Percentiles rank a stretch among this genome's conserved stretches.
These are phyloP conservation scores for Cubamyces lactineus DNA, from an alignment of 768 basidiomycete species.

Conservation along the genomic window DNA sequence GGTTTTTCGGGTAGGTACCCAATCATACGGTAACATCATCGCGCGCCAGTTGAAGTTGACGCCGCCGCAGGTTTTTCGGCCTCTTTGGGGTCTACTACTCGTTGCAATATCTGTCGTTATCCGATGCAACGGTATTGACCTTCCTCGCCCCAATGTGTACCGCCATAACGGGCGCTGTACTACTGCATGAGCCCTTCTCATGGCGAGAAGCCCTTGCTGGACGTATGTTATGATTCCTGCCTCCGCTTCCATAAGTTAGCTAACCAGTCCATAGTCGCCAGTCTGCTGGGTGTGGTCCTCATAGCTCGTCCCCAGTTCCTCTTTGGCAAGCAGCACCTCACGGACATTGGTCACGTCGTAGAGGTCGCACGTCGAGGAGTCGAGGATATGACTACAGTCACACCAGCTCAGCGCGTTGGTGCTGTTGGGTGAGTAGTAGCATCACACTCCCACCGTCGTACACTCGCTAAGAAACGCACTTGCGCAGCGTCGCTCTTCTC, in stretches of 20 bases:
- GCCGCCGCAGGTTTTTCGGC: constrained; percentile 62
- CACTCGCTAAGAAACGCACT: background rate
- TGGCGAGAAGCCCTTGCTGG: constrained; percentile 59
- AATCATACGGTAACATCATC: background rate
- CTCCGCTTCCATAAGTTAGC: background rate
- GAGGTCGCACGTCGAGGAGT: constrained; percentile 14
- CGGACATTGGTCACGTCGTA: background rate
- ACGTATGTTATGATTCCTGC: constrained; percentile 34
- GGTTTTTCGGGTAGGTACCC: constrained; percentile 59
- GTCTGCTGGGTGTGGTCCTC: constrained; percentile 75
- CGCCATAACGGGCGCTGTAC: constrained; percentile 60
- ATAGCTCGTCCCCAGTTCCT: constrained; percentile 80
- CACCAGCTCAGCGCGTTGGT: constrained; percentile 47
- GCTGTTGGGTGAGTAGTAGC: constrained; percentile 57
- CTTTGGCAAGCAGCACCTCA: constrained; percentile 50
- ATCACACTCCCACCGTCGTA: background rate
- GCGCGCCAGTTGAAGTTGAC: background rate
- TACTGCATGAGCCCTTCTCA: constrained; percentile 63
- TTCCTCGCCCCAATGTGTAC: constrained; percentile 75
- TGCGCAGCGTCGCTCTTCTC: constrained; percentile 56
- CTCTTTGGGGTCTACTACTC: constrained; percentile 73
- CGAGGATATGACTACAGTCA: constrained; percentile 21
- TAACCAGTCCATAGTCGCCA: constrained; percentile 46
- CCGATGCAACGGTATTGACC: constrained; percentile 76
- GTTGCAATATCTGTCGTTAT: constrained; percentile 73